Evolutionary conservation across 2,329 filamentous ascomycete genomes (phyloP).

Genomic region (Colletotrichum coccodes): DNA sequence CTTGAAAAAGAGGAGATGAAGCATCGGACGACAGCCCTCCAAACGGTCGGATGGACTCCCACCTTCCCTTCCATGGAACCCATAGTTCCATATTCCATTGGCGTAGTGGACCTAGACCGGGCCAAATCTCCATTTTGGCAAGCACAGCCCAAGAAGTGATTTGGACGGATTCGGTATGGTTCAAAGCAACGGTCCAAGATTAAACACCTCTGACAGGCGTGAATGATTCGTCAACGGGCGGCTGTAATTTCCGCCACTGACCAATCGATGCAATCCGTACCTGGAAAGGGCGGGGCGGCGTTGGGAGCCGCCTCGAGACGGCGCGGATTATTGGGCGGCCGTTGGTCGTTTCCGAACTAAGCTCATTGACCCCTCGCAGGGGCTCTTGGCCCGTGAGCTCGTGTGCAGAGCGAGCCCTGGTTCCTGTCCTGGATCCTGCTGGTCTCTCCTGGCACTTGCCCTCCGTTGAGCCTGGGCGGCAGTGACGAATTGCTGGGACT

Average conservation of each 20-base stretch:
- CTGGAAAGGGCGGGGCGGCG: background rate
- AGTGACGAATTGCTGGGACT: slow-evolving; percentile 5
- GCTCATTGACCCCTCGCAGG: slow-evolving; percentile 28
- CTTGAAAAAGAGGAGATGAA: background rate
- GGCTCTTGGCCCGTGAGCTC: slow-evolving; percentile 11
- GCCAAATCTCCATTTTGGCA: slow-evolving; percentile 24
- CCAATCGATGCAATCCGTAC: slow-evolving; percentile 3
- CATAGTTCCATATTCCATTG: background rate
- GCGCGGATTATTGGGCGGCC: slow-evolving; percentile 24
- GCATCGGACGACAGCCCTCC: background rate
- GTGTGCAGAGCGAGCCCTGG: slow-evolving; percentile 18
- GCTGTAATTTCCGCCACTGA: slow-evolving; percentile 30
- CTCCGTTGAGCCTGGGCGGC: background rate
- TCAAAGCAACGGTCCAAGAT: slow-evolving; percentile 22
- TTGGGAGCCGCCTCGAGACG: slow-evolving; percentile 14
- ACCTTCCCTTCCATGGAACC: slow-evolving; percentile 13
- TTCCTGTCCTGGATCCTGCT: background rate
- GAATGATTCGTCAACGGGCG: slow-evolving; percentile 29
- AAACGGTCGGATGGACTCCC: slow-evolving; percentile 11
- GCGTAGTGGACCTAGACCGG: slow-evolving; percentile 17
- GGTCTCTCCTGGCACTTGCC: background rate
- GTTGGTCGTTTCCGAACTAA: slow-evolving; percentile 30
- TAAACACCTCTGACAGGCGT: slow-evolving; percentile 29
- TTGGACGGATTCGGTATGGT: slow-evolving; percentile 2
- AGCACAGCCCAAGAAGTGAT: slow-evolving; percentile 26